These are phyloP conservation scores for Pichia gijzeniarum DNA, from an alignment of 805 yeast species.

Conservation along the genomic window DNA sequence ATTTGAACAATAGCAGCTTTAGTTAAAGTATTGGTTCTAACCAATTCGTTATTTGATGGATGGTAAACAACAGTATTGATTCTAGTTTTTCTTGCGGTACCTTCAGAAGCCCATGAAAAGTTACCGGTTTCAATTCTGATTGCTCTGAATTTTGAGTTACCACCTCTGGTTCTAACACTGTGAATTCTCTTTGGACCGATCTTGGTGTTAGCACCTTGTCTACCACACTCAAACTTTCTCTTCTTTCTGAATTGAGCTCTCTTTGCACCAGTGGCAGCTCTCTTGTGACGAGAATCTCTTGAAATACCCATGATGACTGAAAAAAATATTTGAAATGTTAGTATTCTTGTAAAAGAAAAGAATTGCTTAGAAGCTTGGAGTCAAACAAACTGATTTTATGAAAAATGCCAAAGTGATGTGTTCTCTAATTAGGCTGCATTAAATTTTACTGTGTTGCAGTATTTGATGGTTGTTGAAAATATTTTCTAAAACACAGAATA, in stretches of 20 bases:
- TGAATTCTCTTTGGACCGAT: conserved; percentile 99
- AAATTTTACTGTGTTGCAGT: too few relatives aligned
- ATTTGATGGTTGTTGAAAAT: too few relatives aligned
- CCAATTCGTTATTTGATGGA: conserved; percentile 99
- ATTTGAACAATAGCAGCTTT: conserved; percentile 98
- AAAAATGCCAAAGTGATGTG: too few relatives aligned
- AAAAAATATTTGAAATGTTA: conserved; percentile 2
- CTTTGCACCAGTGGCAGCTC: conserved; percentile 99
- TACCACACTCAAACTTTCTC: conserved; percentile 99
- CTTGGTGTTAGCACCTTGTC: conserved; percentile 99
- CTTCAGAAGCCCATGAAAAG: conserved; percentile 99
- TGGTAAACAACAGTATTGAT: conserved; percentile 96
- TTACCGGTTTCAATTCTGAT: conserved; percentile 98
- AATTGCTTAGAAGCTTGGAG: too few relatives aligned
- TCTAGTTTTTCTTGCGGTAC: conserved; percentile 98
- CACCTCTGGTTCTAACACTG: conserved; percentile 99
- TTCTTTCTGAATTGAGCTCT: conserved; percentile 99
- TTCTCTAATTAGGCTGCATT: too few relatives aligned
- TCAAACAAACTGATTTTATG: too few relatives aligned
- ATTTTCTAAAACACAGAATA: too few relatives aligned
- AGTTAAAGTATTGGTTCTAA: conserved; percentile 99
- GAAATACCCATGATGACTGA: conserved; percentile 91
- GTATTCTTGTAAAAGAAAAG: conserved; percentile 1
- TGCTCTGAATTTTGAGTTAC: conserved; percentile 99
- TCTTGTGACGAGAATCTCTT: conserved; percentile 99